These are phyloP conservation scores for Myxozyma nipponensis DNA, from an alignment of 805 yeast genomes.

Conservation along the genomic window DNA sequence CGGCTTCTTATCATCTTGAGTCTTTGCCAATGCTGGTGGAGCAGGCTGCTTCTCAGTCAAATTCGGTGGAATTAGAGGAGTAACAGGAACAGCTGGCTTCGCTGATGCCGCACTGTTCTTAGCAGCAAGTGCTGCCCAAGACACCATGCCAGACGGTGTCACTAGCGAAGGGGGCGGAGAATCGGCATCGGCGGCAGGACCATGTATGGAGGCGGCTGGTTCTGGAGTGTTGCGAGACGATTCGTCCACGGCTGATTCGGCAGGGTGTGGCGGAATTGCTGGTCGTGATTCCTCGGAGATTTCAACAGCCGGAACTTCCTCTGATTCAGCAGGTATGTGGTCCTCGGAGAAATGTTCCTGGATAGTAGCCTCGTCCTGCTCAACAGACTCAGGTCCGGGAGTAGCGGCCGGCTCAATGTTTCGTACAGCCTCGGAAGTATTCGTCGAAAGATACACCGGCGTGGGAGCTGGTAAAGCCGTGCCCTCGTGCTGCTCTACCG, in stretches of 20 bases:
- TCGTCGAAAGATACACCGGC: not conserved
- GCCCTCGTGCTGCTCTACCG: conserved; percentile 1
- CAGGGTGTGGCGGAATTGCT: conserved; percentile 14
- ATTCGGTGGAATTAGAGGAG: conserved; percentile 1
- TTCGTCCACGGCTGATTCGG: conserved; percentile 20
- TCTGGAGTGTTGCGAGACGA: conserved; percentile 9
- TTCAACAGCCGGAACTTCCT: conserved; percentile 8
- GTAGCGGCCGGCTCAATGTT: conserved; percentile 1
- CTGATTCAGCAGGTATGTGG: conserved; percentile 53
- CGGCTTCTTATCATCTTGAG: conserved; percentile 10
- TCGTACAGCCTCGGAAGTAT: not conserved
- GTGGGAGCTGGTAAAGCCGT: conserved; percentile 13
- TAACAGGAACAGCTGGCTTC: conserved; percentile 13
- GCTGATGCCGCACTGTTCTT: conserved; percentile 23
- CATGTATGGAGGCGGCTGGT: conserved; percentile 11
- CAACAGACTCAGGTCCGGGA: conserved; percentile 51
- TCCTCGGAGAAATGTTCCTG: conserved; percentile 88
- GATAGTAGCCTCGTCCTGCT: conserved; percentile 86
- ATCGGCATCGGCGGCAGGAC: conserved; percentile 4
- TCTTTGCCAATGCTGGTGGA: conserved; percentile 31
- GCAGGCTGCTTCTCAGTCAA: conserved; percentile 33
- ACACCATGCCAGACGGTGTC: conserved; percentile 28
- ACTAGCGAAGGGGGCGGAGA: conserved; percentile 9
- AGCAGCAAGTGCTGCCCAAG: conserved; percentile 35
- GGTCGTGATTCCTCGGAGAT: conserved; percentile 9